Evolutionary conservation across 2,329 filamentous ascomycete species (phyloP).

Genomic region (Lasiodiplodia sp.): DNA sequence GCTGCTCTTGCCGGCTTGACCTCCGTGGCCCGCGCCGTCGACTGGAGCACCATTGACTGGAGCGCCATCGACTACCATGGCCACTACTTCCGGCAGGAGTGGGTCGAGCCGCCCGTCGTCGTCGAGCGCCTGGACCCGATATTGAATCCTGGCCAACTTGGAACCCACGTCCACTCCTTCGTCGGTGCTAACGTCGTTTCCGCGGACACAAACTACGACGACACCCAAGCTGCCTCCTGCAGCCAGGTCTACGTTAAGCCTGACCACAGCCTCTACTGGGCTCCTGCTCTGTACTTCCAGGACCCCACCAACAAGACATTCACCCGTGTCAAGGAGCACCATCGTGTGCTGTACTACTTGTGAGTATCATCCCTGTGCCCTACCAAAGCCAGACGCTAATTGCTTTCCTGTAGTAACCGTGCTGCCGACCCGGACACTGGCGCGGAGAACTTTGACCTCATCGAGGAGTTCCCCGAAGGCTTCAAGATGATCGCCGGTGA

Average conservation of each 20-base stretch:
- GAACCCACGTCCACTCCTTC: slow-evolving; percentile 48
- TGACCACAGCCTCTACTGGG: slow-evolving; percentile 50
- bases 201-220: slow-evolving; percentile 39
- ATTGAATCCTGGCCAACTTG: slow-evolving; percentile 42
- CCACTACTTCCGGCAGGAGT: slow-evolving; percentile 50
- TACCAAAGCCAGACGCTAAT: neutral
- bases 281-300: slow-evolving; percentile 47
- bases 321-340: slow-evolving; percentile 45
- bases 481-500: slow-evolving; percentile 49
- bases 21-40: slow-evolving; percentile 36
- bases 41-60: slow-evolving; percentile 34
- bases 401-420: slow-evolving; percentile 15
- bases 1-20: slow-evolving; percentile 39
- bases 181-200: slow-evolving; percentile 46
- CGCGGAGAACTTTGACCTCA: slow-evolving; percentile 39
- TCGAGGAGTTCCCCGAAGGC: slow-evolving; percentile 45
- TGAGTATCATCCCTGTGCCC: neutral
- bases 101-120: slow-evolving; percentile 42
- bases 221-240: slow-evolving; percentile 42
- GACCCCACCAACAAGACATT: slow-evolving; percentile 47
- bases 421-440: slow-evolving; percentile 40
- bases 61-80: slow-evolving; percentile 46
- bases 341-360: slow-evolving; percentile 47
- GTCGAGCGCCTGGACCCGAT: slow-evolving; percentile 47
- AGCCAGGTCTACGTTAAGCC: slow-evolving; percentile 47